Evolutionary conservation across 768 basidiomycete species (phyloP).

Genomic region (Lactifluus hygrophoroides): DNA sequence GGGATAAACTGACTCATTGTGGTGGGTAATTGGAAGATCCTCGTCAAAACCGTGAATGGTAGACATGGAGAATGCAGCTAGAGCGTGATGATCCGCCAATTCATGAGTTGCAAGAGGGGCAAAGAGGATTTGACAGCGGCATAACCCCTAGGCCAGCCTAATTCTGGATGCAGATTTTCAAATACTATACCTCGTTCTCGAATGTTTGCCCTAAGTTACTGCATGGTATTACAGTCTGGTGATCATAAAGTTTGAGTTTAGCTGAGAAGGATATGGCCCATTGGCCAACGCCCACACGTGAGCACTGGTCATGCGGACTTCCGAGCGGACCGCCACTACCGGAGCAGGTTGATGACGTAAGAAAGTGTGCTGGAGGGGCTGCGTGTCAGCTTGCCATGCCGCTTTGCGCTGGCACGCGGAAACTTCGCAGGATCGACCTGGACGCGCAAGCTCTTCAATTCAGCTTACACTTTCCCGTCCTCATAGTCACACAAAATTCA

Average conservation of each 20-base stretch:
- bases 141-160: too few species aligned
- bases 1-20: not conserved
- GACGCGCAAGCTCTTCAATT: not conserved
- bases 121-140: not conserved
- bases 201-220: too few species aligned
- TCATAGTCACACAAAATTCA: conserved; percentile 1
- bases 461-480: not conserved
- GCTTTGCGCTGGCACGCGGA: not conserved
- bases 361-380: not conserved
- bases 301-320: too few species aligned
- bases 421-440: not conserved
- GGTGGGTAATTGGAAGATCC: not conserved
- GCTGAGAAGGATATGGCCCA: too few species aligned
- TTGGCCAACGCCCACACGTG: too few species aligned
- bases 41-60: not conserved
- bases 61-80: too few species aligned
- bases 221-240: too few species aligned
- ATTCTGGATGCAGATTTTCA: too few species aligned
- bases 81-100: too few species aligned
- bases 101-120: not conserved
- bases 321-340: too few species aligned
- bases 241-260: too few species aligned
- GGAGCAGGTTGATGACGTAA: not conserved
- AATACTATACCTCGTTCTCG: too few species aligned
- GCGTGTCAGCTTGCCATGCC: not conserved